Evolutionary conservation across 148 eudicot genomes (phyloP), one percentile per base, ranked within the genome.

Genomic region (Cornus suecica): DNA sequence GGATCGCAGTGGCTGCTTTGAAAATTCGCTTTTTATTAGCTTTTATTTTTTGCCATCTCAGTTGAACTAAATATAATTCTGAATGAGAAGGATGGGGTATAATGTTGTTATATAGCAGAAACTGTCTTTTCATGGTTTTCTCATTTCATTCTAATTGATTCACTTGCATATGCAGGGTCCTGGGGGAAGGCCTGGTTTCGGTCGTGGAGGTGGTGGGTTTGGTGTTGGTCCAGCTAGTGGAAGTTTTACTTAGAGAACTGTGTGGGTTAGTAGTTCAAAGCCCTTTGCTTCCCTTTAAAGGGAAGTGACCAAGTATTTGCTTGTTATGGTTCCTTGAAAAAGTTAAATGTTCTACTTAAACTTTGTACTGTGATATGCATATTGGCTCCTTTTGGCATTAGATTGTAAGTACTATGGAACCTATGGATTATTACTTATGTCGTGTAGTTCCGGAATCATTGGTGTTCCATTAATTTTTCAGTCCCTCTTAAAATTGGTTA

Each of bases 171-270:
- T 80, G 81, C 89, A 91, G 97, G 86, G 90, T 63, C 60, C 82
- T n/a, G 87, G 91, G 8, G 84, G 90, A 28, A 83, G 94, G 69
- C 86, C 88, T 27, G 88, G 90, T 0, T 90, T 90, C 70, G 91
- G 93, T 27, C 88, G 97, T 37, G 93, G 97, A 6, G 83, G 84
- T 32, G 97, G 97, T 2, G 87, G 88, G 26, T 86, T 75, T 66
- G 90, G 93, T 28, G 86, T 87, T 26, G 76, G 76, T 5, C 69
- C 68, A 18, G 76, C 76, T 42, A 28, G 76, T 74, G 76, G 60
- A 63, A 64, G 60, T 74, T 74, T 64, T 5, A 32, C 67, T 48
- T 64, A 11, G n/a, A 74, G 27, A 1, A 18, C 18, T 13, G 54
- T 48, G 54, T 15, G 16, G 13, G 8, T 1, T 3, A 24, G 11